Conservation (phyloP, 169 alveolate species). For the Plasmodium fragile region DNA sequence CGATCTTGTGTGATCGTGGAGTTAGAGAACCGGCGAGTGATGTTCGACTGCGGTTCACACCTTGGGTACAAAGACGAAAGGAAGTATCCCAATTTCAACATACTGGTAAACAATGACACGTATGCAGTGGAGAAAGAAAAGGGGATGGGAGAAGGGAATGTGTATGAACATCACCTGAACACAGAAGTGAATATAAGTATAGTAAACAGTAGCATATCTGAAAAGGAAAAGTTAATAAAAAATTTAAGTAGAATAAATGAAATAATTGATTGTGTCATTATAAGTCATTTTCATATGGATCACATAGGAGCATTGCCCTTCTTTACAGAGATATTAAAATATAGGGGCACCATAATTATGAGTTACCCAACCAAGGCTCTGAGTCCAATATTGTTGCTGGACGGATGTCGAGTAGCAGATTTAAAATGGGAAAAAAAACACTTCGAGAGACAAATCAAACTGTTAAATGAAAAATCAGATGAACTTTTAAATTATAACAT, state of each 20-base stretch:
- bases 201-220: conserved; percentile 52
- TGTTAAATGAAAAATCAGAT: conserved; percentile 79
- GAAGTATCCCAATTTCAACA: conserved; percentile 95
- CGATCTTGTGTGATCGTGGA: conserved; percentile 96
- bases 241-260: conserved; percentile 71
- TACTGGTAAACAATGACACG: conserved; percentile 69
- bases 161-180: conserved; percentile 21
- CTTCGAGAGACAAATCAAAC: conserved; percentile 78
- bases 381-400: conserved; percentile 96
- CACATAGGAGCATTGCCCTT: conserved; percentile 99
- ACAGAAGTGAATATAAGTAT: conserved; percentile 58
- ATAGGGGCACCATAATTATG: conserved; percentile 95
- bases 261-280: conserved; percentile 93
- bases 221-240: conserved; percentile 55
- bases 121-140: neutral
- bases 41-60: conserved; percentile 98
- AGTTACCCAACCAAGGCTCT: conserved; percentile 98
- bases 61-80: conserved; percentile 95
- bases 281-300: conserved; percentile 98
- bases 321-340: conserved; percentile 94
- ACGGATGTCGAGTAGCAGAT: conserved; percentile 93
- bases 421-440: conserved; percentile 80
- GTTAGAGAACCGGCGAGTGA: conserved; percentile 92
- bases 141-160: conserved; percentile 8
- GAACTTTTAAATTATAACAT: conserved; percentile 72